Base-by-base conservation (phyloP, 1,284 basidiomycete species). In the Albatrellus sp. region DNA sequence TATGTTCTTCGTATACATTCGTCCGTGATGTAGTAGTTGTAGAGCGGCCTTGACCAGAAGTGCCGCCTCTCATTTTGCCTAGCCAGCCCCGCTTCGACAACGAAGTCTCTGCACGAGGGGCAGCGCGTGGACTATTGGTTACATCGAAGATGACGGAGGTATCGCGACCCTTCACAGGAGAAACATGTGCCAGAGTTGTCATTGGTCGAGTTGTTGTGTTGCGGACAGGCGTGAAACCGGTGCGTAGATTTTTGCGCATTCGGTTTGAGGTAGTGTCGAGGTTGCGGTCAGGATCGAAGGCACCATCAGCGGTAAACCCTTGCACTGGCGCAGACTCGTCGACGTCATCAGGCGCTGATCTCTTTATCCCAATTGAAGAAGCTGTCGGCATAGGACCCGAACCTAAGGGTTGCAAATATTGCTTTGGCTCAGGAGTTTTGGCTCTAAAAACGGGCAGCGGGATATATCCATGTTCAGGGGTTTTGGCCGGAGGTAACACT, bases 161-260 rank as follows among this genome's bases (percentile, higher is more conserved):
- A 2, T 55, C 42, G 7, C 56, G 32, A 2, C 52, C 39, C n/a
- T 53, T 57, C 3, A 53, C 46, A 32, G 58, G 56, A 12, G 57
- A 52, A 4, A 48, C 46, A 12, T 52, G 53, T 0, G 49, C 47
- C 35, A 64, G 54, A 32, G 65, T 54, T 31, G 58, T 47, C 17
- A 59, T 56, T 9, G 68, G 65, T 45, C 70, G 70, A 43, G 54
- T 45, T 28, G 55, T 60, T 37, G 67, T 64, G 47, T 68, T 66
- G 16, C 83, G 73, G 20, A 75, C 67, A 5, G 84, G 84, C 1
- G 83, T 87, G 57, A 87, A 87, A 2, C 83, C 77, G 8, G 73
- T 67, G 20, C 79, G 73, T 38, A 73, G 59, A 43, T 66, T 70
- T 48, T 72, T 77, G 40, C 77, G 53, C 44, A 72, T 67, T 50